These are phyloP conservation scores for Thamnidium elegans DNA, from an alignment of 192 early-diverging fungal species.

Conservation along the genomic window DNA sequence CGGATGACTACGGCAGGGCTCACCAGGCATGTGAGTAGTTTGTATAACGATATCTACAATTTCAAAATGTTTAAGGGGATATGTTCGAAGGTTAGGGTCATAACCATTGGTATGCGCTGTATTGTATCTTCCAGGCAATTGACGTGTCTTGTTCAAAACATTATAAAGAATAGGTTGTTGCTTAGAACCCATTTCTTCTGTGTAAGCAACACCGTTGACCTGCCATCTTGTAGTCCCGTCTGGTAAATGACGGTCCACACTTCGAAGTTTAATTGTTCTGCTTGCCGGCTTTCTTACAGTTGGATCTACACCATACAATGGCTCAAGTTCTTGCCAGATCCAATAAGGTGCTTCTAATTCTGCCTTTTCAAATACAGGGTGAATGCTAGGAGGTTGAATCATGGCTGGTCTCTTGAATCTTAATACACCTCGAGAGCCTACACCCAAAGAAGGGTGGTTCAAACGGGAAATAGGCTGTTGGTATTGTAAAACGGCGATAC, in stretches of 20 bases:
- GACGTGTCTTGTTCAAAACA: conserved; percentile 1
- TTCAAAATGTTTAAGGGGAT: conserved; percentile 31
- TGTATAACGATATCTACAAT: conserved; percentile 35
- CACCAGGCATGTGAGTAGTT: conserved; percentile 18
- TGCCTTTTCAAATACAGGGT: background rate
- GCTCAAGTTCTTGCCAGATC: conserved; percentile 27
- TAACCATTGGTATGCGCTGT: conserved; percentile 20
- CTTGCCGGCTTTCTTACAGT: background rate
- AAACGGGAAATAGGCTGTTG: background rate
- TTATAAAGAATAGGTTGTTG: conserved; percentile 18
- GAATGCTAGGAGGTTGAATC: background rate
- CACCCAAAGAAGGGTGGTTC: background rate
- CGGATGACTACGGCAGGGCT: conserved; percentile 29
- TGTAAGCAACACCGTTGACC: conserved; percentile 26
- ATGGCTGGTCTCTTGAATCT: background rate
- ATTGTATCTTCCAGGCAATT: background rate
- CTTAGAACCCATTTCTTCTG: background rate
- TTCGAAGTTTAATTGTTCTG: conserved; percentile 19
- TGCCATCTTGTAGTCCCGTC: conserved; percentile 21
- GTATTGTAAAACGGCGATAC: conserved; percentile 25
- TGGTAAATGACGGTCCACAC: conserved; percentile 2
- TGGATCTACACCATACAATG: conserved; percentile 16
- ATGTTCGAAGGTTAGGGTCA: conserved; percentile 24
- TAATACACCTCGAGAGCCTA: background rate
- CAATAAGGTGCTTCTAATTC: conserved; percentile 2